These are phyloP conservation scores for Hyaloscypha finlandica DNA, from an alignment of 495 filamentous ascomycete genomes.

Conservation along the genomic window DNA sequence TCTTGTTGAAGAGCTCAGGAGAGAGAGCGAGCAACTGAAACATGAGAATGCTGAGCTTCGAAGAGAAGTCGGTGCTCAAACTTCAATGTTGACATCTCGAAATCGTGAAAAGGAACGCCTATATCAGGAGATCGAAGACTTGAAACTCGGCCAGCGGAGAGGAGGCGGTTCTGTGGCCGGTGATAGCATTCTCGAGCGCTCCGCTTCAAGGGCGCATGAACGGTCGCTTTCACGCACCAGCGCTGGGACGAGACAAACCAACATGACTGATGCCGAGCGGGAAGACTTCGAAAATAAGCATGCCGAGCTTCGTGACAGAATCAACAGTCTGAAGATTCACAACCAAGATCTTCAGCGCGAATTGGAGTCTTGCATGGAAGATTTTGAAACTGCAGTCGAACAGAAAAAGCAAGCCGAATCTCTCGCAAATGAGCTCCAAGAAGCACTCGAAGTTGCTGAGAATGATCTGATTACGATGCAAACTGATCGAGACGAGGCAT, in stretches of 20 bases:
- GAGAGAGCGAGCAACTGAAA: constrained; percentile 74
- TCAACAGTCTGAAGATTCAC: constrained; percentile 79
- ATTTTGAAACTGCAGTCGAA: constrained; percentile 63
- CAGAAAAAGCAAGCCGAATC: constrained; percentile 60
- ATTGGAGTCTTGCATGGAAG: constrained; percentile 65
- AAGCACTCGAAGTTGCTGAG: constrained; percentile 73
- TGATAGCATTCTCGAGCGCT: constrained; percentile 91
- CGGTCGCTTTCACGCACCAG: constrained; percentile 73
- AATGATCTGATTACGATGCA: constrained; percentile 82
- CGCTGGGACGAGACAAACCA: constrained; percentile 64
- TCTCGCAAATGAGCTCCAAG: constrained; percentile 64
- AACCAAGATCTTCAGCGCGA: constrained; percentile 79
- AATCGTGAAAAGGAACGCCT: constrained; percentile 93
- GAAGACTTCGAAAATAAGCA: constrained; percentile 84
- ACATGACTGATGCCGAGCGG: constrained; percentile 75
- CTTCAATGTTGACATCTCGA: constrained; percentile 94
- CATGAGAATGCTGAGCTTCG: constrained; percentile 92
- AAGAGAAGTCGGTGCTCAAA: constrained; percentile 91
- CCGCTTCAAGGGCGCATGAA: constrained; percentile 75
- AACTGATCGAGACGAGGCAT: constrained; percentile 81
- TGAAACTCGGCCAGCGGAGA: constrained; percentile 82
- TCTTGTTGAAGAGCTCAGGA: constrained; percentile 60
- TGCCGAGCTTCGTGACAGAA: constrained; percentile 80
- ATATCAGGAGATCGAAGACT: constrained; percentile 94
- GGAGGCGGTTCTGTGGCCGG: constrained; percentile 66